These are phyloP conservation scores for Pyrenophora tritici-repentis DNA, from an alignment of 2,329 filamentous ascomycete species.

Conservation along the genomic window DNA sequence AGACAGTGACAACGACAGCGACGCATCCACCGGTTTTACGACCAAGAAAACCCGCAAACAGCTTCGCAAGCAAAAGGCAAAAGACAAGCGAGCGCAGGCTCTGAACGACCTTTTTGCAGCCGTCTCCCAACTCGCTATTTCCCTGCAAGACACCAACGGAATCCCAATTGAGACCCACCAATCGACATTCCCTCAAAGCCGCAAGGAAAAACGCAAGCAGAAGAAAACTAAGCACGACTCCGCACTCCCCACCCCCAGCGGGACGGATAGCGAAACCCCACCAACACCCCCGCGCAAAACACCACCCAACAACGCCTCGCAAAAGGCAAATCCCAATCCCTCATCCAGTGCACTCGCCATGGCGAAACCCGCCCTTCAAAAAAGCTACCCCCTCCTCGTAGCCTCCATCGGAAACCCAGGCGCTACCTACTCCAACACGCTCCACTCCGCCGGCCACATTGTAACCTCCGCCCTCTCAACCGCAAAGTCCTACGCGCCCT, in stretches of 20 bases:
- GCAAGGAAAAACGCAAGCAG: slow-evolving; percentile 33
- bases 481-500: slow-evolving; percentile 38
- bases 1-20: slow-evolving; percentile 2
- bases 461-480: slow-evolving; percentile 59
- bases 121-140: background rate
- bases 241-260: slow-evolving; percentile 20
- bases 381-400: slow-evolving; percentile 66
- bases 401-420: slow-evolving; percentile 84
- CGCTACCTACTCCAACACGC: slow-evolving; percentile 70
- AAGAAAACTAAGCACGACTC: slow-evolving; percentile 22
- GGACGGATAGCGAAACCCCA: slow-evolving; percentile 25
- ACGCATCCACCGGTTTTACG: background rate
- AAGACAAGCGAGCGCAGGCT: slow-evolving; percentile 13
- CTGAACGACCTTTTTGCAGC: background rate
- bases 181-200: slow-evolving; percentile 14
- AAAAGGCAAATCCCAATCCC: slow-evolving; percentile 6
- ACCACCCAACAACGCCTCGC: slow-evolving; percentile 18
- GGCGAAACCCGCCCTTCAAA: slow-evolving; percentile 33
- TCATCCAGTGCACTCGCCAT: slow-evolving; percentile 1
- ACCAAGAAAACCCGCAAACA: slow-evolving; percentile 28
- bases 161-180: background rate
- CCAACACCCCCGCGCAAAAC: slow-evolving; percentile 12
- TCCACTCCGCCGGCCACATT: slow-evolving; percentile 86
- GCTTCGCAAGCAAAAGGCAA: slow-evolving; percentile 23
- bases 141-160: background rate